Evolutionary conservation across 2,329 filamentous ascomycete species (phyloP), one percentile per base, ranked within the genome.

Genomic region (Pseudopyricularia javanii): DNA sequence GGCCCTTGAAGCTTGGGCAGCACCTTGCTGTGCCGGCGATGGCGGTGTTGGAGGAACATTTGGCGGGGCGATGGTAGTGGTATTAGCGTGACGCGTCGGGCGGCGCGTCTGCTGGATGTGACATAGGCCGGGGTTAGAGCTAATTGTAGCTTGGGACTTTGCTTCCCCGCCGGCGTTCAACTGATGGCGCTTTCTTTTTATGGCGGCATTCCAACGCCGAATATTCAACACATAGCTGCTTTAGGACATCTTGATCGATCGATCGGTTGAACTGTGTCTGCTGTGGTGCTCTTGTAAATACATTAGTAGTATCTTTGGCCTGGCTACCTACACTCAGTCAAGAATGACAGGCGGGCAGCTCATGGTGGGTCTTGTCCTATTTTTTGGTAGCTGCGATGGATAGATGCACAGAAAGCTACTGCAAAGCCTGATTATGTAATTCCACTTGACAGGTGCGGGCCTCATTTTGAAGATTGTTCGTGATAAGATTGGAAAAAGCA

Each of bases 151-250:
- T 24, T 26, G 40, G 40, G 9, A 14, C 14, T 11, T 20, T 45
- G 40, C 12, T 20, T 22, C 40, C 24, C 7, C 40, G 17, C 40
- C 51, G 20, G 54, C 52, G 1, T 58, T 56, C 47, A 57, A 58
- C 15, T 59, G 55, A 26, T 55, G 56, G 17, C 60, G 62, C 56
- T 66, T 68, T 45, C 66, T 61, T 53, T 68, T 68, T 33, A 59
- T 52, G 59, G 57, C 4, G 61, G 55, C 59, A 66, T 65, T 52
- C 54, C 40, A 49, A 43, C 24, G 33, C 12, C 7, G 32, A n/a
- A 20, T 28, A 11, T 14, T 17, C 32, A 17, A 22, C 7, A 17
- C 11, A 3, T 24, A 14, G 14, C 17, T 9, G 14, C 14, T 12
- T 24, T 7, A 8, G 11, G 17, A 3, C n/a, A 12, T 34, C 17